phyloP scores from a whole-genome alignment of 2,329 filamentous ascomycete genomes.

The Macrophomina tecta region DNA sequence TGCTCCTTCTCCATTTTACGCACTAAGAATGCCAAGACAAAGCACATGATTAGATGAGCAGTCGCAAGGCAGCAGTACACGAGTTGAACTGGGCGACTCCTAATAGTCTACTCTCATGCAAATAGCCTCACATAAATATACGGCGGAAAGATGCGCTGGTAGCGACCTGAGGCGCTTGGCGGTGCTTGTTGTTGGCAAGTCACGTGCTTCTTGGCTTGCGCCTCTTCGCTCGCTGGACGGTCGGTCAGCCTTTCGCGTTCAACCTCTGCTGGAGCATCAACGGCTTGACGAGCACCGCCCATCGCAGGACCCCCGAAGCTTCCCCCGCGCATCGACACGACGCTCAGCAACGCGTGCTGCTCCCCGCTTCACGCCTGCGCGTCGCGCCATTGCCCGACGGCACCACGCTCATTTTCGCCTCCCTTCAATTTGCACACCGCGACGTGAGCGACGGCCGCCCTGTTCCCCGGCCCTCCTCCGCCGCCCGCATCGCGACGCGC shows the following conservation, averaged over 20 bases:
- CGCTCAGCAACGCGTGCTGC: constrained; percentile 42
- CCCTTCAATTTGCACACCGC: constrained; percentile 27
- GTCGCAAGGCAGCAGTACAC: background rate
- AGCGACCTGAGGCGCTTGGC: background rate
- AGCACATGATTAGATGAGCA: constrained; percentile 28
- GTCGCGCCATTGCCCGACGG: constrained; percentile 24
- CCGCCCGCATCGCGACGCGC: constrained; percentile 24
- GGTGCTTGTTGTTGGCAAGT: background rate
- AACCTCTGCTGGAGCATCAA: constrained; percentile 25
- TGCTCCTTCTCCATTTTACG: background rate
- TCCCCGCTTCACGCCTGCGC: constrained; percentile 24
- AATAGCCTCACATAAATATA: background rate
- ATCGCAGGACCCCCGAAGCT: constrained; percentile 43
- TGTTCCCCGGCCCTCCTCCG: constrained; percentile 27
- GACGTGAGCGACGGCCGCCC: constrained; percentile 24
- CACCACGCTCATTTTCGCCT: constrained; percentile 28
- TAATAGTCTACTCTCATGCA: background rate
- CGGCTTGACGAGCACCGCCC: constrained; percentile 30
- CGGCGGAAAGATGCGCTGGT: too few relatives aligned
- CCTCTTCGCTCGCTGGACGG: constrained; percentile 28
- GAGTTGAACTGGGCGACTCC: background rate
- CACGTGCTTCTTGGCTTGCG: constrained; percentile 23
- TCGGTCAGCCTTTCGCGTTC: constrained; percentile 32
- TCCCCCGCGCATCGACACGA: constrained; percentile 43
- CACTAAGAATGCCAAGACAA: background rate